These are phyloP conservation scores for Alternaria postmessia DNA, from an alignment of 2,329 filamentous ascomycete genomes.

Conservation along the genomic window DNA sequence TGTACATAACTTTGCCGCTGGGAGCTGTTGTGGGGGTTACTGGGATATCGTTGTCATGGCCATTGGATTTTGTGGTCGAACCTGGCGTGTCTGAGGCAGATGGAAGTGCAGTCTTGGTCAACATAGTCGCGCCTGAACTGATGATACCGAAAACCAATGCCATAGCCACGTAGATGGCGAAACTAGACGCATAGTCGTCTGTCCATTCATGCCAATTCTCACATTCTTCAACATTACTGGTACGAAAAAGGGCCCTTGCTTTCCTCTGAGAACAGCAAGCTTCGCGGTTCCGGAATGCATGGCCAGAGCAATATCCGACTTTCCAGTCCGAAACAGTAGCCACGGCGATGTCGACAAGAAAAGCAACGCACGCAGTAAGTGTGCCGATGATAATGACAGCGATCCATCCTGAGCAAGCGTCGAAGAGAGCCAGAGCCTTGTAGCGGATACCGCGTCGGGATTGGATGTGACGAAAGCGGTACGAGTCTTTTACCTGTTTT, in stretches of 20 bases:
- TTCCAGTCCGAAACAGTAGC: conserved; percentile 67
- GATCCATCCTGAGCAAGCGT: conserved; percentile 64
- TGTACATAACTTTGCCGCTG: conserved; percentile 63
- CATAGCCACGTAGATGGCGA: conserved; percentile 60
- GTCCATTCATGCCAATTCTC: conserved; percentile 57
- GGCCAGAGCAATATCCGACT: conserved; percentile 61
- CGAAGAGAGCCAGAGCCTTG: conserved; percentile 53
- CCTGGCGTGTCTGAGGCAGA: conserved; percentile 43
- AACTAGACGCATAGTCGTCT: conserved; percentile 50
- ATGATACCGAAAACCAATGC: conserved; percentile 61
- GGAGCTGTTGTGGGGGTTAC: conserved; percentile 16
- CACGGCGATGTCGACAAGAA: conserved; percentile 63
- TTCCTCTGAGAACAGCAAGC: conserved; percentile 55
- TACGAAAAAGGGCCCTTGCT: conserved; percentile 23
- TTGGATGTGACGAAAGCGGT: conserved; percentile 59
- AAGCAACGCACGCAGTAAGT: conserved; percentile 64
- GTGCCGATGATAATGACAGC: conserved; percentile 63
- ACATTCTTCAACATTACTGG: conserved; percentile 40
- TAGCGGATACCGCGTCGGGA: conserved; percentile 55
- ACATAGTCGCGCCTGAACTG: conserved; percentile 59
- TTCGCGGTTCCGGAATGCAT: conserved; percentile 58
- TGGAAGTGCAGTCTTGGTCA: conserved; percentile 60
- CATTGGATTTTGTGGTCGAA: neutral
- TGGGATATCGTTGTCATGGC: neutral
- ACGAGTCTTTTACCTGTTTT: conserved; percentile 63